Percentiles rank a stretch among this genome's conserved stretches.
Evolutionary conservation across 2,329 filamentous ascomycete species (phyloP).

Genomic region (Fusarium austroafricanum): DNA sequence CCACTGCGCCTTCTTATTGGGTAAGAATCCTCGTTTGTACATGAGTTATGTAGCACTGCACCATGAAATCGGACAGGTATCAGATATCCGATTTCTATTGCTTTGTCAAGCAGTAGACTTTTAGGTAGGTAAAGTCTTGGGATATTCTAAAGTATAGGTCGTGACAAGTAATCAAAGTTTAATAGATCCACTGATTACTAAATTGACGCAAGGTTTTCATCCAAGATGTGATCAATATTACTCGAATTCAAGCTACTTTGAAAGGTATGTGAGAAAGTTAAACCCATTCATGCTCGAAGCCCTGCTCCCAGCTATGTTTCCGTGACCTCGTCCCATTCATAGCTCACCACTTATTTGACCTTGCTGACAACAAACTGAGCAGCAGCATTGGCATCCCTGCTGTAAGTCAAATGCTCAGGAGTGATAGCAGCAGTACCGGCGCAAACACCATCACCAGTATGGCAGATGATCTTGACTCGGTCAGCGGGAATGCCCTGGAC

Average conservation of each 20-base stretch:
- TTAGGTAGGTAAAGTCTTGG: too few species aligned
- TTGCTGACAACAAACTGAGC: conserved; percentile 46
- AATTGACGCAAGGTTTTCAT: neutral
- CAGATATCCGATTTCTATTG: too few species aligned
- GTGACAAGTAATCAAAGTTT: too few species aligned
- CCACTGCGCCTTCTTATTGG: conserved; percentile 34
- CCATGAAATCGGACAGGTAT: too few species aligned
- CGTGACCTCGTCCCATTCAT: neutral
- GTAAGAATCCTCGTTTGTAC: neutral
- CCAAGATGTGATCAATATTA: neutral
- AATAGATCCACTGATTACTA: too few species aligned
- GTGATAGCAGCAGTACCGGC: conserved; percentile 45
- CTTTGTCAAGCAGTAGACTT: too few species aligned
- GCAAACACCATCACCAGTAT: conserved; percentile 50
- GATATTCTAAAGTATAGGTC: too few species aligned
- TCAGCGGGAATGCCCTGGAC: conserved; percentile 37
- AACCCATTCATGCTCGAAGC: neutral
- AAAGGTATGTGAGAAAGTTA: neutral
- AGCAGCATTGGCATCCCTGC: conserved; percentile 46
- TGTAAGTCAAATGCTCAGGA: conserved; percentile 45
- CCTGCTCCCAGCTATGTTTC: neutral
- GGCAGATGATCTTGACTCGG: conserved; percentile 49
- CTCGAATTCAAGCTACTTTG: neutral
- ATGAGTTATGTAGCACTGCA: neutral
- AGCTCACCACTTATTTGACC: conserved; percentile 18